Base-by-base conservation (phyloP, 2,329 filamentous ascomycete genomes). In the Ascochyta koolunga region DNA sequence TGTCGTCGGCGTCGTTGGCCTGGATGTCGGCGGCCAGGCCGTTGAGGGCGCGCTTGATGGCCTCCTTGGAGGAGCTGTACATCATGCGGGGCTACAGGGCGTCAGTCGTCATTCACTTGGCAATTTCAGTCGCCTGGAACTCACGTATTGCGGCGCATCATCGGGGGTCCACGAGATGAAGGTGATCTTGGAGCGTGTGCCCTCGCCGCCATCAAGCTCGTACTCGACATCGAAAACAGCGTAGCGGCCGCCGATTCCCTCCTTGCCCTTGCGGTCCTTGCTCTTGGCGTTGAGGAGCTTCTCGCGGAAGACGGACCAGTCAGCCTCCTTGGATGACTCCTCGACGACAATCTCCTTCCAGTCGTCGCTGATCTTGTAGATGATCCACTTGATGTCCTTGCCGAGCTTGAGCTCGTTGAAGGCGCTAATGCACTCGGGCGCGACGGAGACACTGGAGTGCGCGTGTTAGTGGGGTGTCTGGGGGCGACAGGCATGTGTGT, bases 141-240 rank as follows among this genome's bases (percentile, higher is more conserved):
- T 76, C 75, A 92, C 90, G 82, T 88, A 88, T 78, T 92, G 83
- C 64, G 83, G 80, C 62, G 90, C 89, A 83, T 91, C 87, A 85
- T 95, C 70, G 13, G 60, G 63, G 36, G 60, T 61, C 70, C 70
- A 73, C 51, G 56, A 59, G 57, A 68, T 67, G 27, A 62, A 71
- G 75, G 57, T 83, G 87, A 74, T 74, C 67, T 75, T 73, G 65
- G 62, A 70, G 85, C 89, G 86, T 72, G 82, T 81, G 70, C 90
- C 90, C 78, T 92, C 90, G 65, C 89, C 89, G 53, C 82, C 83
- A 55, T 84, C 83, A 59, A 90, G 82, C 64, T 83, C 83, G 79
- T 91, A 95, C 80, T 90, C 83, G 76, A 95, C 89, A 78, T 95
- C 90, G 78, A 90, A 95, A 72, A 95, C 86, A 62, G 89, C 90